phyloP scores from a whole-genome alignment of 352 stramenopile species.

The Pythium monospermum region DNA sequence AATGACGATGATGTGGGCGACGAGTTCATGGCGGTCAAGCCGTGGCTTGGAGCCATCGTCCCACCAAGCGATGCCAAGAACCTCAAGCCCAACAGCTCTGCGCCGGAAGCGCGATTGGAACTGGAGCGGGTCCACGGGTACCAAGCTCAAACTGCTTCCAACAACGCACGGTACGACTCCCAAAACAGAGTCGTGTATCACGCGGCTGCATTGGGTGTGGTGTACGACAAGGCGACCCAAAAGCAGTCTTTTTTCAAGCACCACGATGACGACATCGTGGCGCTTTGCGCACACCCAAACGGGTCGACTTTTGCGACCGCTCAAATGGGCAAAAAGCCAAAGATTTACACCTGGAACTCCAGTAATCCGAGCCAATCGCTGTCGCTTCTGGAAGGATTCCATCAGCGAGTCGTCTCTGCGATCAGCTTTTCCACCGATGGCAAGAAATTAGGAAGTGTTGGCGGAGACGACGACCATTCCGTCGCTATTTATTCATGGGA shows the following conservation, averaged over 20 bases:
- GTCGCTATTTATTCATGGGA: conserved; percentile 81
- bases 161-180: conserved; percentile 69
- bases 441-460: conserved; percentile 60
- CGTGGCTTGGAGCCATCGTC: conserved; percentile 82
- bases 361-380: conserved; percentile 22
- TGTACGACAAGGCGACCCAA: conserved; percentile 47
- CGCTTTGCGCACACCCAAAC: conserved; percentile 74
- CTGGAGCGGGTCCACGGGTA: conserved; percentile 74
- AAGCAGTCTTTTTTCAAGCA: conserved; percentile 51
- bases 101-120: conserved; percentile 43
- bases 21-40: conserved; percentile 89
- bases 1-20: conserved; percentile 53
- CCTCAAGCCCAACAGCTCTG: conserved; percentile 27
- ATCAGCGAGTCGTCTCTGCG: conserved; percentile 64
- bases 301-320: conserved; percentile 77
- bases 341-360: conserved; percentile 79
- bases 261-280: conserved; percentile 84
- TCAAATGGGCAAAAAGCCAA: conserved; percentile 78
- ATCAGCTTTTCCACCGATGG: conserved; percentile 73
- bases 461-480: conserved; percentile 80
- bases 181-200: conserved; percentile 70
- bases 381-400: conserved; percentile 65
- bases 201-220: conserved; percentile 65
- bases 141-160: conserved; percentile 63
- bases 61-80: conserved; percentile 43